These are phyloP conservation scores for Rauvolfia tetraphylla DNA, from an alignment of 257 asterid species.

Conservation along the genomic window DNA sequence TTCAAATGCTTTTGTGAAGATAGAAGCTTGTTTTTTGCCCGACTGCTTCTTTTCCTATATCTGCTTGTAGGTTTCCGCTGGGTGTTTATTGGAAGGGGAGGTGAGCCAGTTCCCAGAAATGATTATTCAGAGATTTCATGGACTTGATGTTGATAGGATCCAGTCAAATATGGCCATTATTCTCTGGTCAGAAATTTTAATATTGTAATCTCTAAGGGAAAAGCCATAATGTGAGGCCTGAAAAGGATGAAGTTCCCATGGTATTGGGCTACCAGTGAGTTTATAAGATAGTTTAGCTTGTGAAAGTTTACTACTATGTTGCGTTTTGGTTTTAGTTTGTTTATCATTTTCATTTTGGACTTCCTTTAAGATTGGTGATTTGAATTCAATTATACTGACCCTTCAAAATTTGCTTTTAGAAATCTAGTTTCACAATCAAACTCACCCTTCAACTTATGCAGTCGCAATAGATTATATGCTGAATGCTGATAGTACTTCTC, in stretches of 20 bases:
- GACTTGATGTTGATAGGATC: neutral
- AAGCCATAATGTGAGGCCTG: neutral
- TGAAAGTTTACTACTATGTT: neutral
- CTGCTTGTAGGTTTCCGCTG: neutral
- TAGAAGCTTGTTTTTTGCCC: neutral
- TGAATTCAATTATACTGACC: neutral
- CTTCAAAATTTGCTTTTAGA: neutral
- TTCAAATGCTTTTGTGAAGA: neutral
- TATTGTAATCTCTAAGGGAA: neutral
- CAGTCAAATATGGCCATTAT: neutral
- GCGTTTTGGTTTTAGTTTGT: neutral
- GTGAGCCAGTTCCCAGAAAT: neutral
- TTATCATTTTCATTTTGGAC: neutral
- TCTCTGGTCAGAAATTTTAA: neutral
- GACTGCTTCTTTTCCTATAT: neutral
- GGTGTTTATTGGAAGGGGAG: neutral
- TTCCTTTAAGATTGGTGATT: neutral
- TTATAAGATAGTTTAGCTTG: neutral
- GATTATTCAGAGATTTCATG: neutral
- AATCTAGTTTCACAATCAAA: neutral
- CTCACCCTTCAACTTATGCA: neutral
- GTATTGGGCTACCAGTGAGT: neutral
- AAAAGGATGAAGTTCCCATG: neutral
- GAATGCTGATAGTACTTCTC: neutral
- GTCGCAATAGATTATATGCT: neutral